These are phyloP conservation scores for Beauveria asiatica DNA, from an alignment of 2,329 filamentous ascomycete genomes.

Conservation along the genomic window DNA sequence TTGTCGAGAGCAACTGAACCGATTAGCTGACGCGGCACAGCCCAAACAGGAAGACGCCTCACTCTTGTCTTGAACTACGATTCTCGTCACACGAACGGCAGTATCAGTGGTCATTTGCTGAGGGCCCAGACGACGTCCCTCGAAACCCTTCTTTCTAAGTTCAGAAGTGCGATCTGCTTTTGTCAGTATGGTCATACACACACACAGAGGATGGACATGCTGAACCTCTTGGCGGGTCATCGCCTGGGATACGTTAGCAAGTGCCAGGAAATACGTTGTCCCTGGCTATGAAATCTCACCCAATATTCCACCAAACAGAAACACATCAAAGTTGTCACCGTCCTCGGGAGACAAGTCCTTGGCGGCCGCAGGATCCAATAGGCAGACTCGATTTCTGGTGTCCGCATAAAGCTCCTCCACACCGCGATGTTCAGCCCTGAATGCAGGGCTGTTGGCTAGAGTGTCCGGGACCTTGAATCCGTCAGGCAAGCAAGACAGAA, in stretches of 20 bases:
- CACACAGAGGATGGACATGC: conserved; percentile 15
- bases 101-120: conserved; percentile 99
- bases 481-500: conserved; percentile 71
- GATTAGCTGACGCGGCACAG: conserved; percentile 11
- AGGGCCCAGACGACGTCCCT: conserved; percentile 76
- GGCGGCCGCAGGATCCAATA: conserved; percentile 78
- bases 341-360: conserved; percentile 79
- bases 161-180: conserved; percentile 80
- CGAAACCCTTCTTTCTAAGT: conserved; percentile 85
- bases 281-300: conserved; percentile 43
- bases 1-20: conserved; percentile 62
- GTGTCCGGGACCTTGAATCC: conserved; percentile 56
- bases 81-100: conserved; percentile 84
- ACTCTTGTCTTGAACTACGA: conserved; percentile 81
- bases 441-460: conserved; percentile 47
- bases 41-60: conserved; percentile 21
- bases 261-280: conserved; percentile 7
- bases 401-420: conserved; percentile 75
- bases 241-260: conserved; percentile 46
- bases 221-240: conserved; percentile 86
- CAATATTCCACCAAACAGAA: conserved; percentile 91
- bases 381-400: conserved; percentile 69
- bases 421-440: conserved; percentile 64
- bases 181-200: conserved; percentile 14
- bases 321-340: conserved; percentile 74